Percentiles rank a stretch among this genome's conserved stretches.
phyloP scores from a whole-genome alignment of 2,329 filamentous ascomycete genomes.

The Pyrenochaeta sp. region DNA sequence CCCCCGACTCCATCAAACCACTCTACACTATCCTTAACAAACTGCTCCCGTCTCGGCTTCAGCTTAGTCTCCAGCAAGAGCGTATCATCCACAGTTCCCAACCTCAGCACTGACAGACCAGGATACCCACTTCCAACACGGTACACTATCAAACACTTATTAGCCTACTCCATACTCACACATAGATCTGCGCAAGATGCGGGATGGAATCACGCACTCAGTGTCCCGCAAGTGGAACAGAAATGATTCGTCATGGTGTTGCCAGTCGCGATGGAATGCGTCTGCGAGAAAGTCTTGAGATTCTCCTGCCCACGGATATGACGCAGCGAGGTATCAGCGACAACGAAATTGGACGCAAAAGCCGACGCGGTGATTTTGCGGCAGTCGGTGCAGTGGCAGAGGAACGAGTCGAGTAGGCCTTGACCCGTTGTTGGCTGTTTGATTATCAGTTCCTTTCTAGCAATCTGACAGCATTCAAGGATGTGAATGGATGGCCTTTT shows the following conservation, averaged over 20 bases:
- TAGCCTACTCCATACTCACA: too few relatives aligned
- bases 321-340: conserved; percentile 54
- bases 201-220: conserved; percentile 41
- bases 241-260: conserved; percentile 68
- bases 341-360: conserved; percentile 65
- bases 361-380: conserved; percentile 69
- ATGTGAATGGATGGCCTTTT: too few relatives aligned
- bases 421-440: conserved; percentile 12
- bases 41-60: conserved; percentile 63
- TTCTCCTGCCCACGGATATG: conserved; percentile 62
- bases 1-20: conserved; percentile 50
- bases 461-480: too few relatives aligned
- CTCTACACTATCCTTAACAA: conserved; percentile 59
- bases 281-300: conserved; percentile 56
- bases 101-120: conserved; percentile 59
- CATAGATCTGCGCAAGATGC: too few relatives aligned
- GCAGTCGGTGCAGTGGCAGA: conserved; percentile 70
- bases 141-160: conserved; percentile 55
- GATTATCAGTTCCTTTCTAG: background rate
- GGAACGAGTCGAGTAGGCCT: conserved; percentile 60
- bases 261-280: conserved; percentile 7
- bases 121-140: conserved; percentile 57
- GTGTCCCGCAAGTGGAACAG: conserved; percentile 66
- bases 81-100: conserved; percentile 71
- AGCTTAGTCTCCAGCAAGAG: conserved; percentile 65